phyloP scores from a whole-genome alignment of 1,284 basidiomycete species.

The Sanghuangporus baumii region DNA sequence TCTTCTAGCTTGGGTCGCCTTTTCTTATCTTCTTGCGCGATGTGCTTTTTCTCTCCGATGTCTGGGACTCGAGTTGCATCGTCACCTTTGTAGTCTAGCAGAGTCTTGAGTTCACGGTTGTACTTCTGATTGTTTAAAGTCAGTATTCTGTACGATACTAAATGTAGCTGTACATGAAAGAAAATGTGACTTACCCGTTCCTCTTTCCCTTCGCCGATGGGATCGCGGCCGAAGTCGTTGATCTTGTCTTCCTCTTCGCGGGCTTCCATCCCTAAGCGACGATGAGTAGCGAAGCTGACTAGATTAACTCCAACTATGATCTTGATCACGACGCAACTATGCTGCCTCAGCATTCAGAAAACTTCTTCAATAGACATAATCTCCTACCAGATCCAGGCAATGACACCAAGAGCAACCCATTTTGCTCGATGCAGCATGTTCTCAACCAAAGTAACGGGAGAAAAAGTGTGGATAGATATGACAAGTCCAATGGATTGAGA shows the following conservation, averaged over 20 bases:
- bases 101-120: slow-evolving; percentile 69
- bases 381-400: slow-evolving; percentile 77
- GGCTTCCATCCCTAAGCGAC: slow-evolving; percentile 72
- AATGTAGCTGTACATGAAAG: not conserved
- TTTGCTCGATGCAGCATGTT: slow-evolving; percentile 49
- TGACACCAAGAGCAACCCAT: slow-evolving; percentile 57
- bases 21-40: slow-evolving; percentile 35
- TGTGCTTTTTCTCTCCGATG: slow-evolving; percentile 54
- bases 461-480: slow-evolving; percentile 41
- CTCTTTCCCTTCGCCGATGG: slow-evolving; percentile 82
- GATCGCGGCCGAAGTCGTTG: slow-evolving; percentile 81
- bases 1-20: slow-evolving; percentile 73
- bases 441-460: slow-evolving; percentile 19
- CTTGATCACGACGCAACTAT: slow-evolving; percentile 78
- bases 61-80: slow-evolving; percentile 64
- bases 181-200: slow-evolving; percentile 56
- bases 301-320: slow-evolving; percentile 85
- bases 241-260: slow-evolving; percentile 65
- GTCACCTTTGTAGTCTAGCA: slow-evolving; percentile 65
- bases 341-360: not conserved
- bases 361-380: slow-evolving; percentile 20
- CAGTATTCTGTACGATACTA: not conserved
- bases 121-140: slow-evolving; percentile 48
- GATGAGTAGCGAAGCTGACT: slow-evolving; percentile 73
- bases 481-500: slow-evolving; percentile 74